These are phyloP conservation scores for Venturia asperata DNA, from an alignment of 2,329 filamentous ascomycete genomes.

Conservation along the genomic window DNA sequence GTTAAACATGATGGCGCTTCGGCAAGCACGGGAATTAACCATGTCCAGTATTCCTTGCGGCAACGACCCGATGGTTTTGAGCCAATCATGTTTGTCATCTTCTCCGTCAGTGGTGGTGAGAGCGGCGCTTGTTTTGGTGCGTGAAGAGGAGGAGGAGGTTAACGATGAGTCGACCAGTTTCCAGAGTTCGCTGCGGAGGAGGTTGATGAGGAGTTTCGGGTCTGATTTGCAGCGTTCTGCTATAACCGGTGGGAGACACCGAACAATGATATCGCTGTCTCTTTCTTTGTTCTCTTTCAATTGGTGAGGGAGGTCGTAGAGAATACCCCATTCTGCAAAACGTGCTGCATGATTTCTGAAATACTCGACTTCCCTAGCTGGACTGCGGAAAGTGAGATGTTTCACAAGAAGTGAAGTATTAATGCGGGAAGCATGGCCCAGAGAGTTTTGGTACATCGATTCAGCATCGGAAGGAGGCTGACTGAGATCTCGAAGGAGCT, in stretches of 20 bases:
- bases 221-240: constrained; percentile 67
- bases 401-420: constrained; percentile 36
- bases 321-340: constrained; percentile 69
- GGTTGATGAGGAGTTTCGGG: constrained; percentile 62
- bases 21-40: constrained; percentile 67
- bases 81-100: constrained; percentile 41
- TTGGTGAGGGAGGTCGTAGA: constrained; percentile 41
- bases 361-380: constrained; percentile 51
- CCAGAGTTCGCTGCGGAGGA: constrained; percentile 72
- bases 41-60: constrained; percentile 70
- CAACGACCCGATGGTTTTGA: constrained; percentile 58
- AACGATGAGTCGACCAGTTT: constrained; percentile 43
- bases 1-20: constrained; percentile 83
- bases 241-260: constrained; percentile 58
- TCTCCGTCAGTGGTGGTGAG: not conserved
- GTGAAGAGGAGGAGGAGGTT: not conserved
- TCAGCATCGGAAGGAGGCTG: constrained; percentile 23
- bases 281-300: not conserved
- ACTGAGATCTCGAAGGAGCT: constrained; percentile 56
- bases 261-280: not conserved
- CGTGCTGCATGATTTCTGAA: constrained; percentile 48
- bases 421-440: constrained; percentile 29
- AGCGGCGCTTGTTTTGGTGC: not conserved
- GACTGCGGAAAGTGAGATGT: constrained; percentile 59
- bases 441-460: constrained; percentile 27